Evolutionary conservation across 2,329 filamentous ascomycete species (phyloP).

Genomic region (Elsinoe perseae): DNA sequence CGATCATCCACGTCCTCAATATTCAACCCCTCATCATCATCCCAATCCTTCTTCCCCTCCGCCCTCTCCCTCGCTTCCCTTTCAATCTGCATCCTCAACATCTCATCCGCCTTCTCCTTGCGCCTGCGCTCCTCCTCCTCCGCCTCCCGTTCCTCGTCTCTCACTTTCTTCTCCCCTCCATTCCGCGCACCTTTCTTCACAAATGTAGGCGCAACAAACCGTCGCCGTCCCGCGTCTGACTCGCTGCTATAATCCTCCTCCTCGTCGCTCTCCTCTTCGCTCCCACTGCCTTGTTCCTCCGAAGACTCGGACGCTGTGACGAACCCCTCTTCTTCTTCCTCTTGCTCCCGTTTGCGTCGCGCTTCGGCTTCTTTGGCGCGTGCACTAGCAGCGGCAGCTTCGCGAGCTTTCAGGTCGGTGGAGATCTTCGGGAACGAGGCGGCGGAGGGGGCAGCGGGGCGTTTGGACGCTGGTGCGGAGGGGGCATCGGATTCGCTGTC

Average conservation of each 20-base stretch:
- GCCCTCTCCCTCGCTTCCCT: conserved; percentile 69
- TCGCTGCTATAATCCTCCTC: conserved; percentile 53
- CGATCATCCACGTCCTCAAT: conserved; percentile 78
- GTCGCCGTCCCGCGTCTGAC: conserved; percentile 49
- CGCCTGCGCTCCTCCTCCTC: conserved; percentile 50
- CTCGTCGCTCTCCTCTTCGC: conserved; percentile 39
- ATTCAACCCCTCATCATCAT: conserved; percentile 52
- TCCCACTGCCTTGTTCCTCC: conserved; percentile 31
- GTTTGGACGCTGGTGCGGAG: conserved; percentile 30
- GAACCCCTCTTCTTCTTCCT: conserved; percentile 50
- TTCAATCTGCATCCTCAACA: conserved; percentile 83
- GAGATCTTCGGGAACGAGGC: conserved; percentile 41
- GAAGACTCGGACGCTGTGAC: conserved; percentile 47
- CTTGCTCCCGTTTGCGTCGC: conserved; percentile 25
- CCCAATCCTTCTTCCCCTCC: conserved; percentile 77
- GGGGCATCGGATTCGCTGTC: conserved; percentile 44
- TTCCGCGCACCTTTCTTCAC: conserved; percentile 52
- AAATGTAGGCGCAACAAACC: conserved; percentile 58
- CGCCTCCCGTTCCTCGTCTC: conserved; percentile 41
- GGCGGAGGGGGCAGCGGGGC: conserved; percentile 31
- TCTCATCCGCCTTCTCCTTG: conserved; percentile 63
- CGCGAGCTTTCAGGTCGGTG: conserved; percentile 30
- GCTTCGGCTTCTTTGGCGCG: conserved; percentile 25
- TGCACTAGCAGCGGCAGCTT: conserved; percentile 21
- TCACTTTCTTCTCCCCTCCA: conserved; percentile 38